Base-by-base conservation (phyloP, 2,329 filamentous ascomycete species). In the Penicillium frequentans region DNA sequence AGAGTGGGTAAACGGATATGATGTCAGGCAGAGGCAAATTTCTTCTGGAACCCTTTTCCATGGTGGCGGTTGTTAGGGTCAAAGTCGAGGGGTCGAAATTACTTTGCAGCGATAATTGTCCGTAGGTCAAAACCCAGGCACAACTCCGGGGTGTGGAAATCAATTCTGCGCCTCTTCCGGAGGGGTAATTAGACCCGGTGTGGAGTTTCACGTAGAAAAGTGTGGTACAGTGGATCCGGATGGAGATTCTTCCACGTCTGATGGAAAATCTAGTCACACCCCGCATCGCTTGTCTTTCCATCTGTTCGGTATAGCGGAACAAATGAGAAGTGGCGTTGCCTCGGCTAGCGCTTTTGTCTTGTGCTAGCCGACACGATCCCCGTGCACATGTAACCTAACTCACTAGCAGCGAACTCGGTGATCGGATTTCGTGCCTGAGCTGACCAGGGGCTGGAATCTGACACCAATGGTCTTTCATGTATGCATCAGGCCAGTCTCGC, bases 401-500 rank as follows among this genome's bases (percentile, higher is more conserved):
- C 13, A 13, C n/a, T 39, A 16, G 29, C 29, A 31, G 5, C 35
- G 9, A 19, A 39, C 35, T 39, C 35, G 2, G 35, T 37, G 16
- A 3, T 37, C 35, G 9, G 16, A n/a, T 39, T 23, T 13, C 39
- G 39, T 21, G 9, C 19, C 39, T 42, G 19, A 23, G n/a, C 16
- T 23, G 39, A 21, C 19, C 39, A 42, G 35, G 35, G 35, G 35
- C 35, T 19, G n/a, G n/a, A 39, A 2, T 39, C 19, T 13, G 9
- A 21, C 39, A 21, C n/a, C 26, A 26, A 16, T n/a, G 33, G 26
- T 49, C 55, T 60, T 39, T 55, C 51, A 52, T 47, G 19, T 37
- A 42, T 42, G 31, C 31, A 50, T 58, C 58, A 50, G 55, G 58
- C 55, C 52, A 45, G 37, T 53, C 45, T 57, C 55, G 47, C 54